A percentile compares a stretch with the other conserved stretches of the same genome.
phyloP scores from a whole-genome alignment of 306 rosid species.

The Hylodesmum podocarpum region DNA sequence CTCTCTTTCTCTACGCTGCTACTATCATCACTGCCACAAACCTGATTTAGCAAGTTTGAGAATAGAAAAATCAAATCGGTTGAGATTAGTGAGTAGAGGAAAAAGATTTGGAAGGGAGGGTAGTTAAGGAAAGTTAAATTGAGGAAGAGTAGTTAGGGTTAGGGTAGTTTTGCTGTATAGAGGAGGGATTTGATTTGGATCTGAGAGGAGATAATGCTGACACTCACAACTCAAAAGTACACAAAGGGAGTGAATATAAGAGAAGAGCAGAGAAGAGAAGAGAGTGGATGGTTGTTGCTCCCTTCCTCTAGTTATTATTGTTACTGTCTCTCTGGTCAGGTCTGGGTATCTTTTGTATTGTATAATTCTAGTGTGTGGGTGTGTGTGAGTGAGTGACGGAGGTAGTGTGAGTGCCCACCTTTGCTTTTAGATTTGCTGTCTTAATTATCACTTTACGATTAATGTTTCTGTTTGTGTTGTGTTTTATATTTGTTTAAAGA shows the following conservation, averaged over 20 bases:
- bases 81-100: constrained; percentile 15
- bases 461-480: not conserved
- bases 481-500: too few relatives aligned
- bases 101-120: constrained; percentile 17
- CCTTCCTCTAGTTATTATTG: not conserved
- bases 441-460: not conserved
- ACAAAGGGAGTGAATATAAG: not conserved
- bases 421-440: not conserved
- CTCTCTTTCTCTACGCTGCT: constrained; percentile 25
- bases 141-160: not conserved
- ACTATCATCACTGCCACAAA: constrained; percentile 12
- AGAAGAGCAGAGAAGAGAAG: not conserved
- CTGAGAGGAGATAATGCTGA: constrained; percentile 47
- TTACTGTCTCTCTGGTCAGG: not conserved
- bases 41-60: not conserved
- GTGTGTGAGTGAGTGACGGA: not conserved
- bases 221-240: constrained; percentile 38
- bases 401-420: not conserved
- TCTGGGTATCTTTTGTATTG: not conserved
- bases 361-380: not conserved
- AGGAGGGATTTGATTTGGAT: constrained; percentile 40
- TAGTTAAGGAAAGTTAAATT: not conserved
- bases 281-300: not conserved
- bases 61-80: not conserved
- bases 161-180: not conserved